Evolutionary conservation across 1,284 basidiomycete genomes (phyloP).

Genomic region (Cryptococcus deneoformans): DNA sequence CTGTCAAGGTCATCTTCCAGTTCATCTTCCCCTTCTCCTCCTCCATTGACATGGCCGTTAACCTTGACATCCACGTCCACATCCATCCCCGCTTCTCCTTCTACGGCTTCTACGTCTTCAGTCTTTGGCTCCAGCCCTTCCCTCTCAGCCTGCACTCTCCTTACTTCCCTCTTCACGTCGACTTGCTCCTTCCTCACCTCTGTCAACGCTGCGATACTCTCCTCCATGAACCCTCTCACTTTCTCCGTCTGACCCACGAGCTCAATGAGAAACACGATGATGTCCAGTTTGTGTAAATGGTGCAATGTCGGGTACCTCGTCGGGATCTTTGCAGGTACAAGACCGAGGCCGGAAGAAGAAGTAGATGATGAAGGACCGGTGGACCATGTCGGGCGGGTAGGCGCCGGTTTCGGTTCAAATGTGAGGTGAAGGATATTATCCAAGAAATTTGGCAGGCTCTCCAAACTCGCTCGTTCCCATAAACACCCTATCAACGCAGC

Average conservation of each 20-base stretch:
- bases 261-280: constrained; percentile 84
- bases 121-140: constrained; percentile 45
- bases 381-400: constrained; percentile 47
- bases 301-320: constrained; percentile 72
- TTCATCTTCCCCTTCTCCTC: constrained; percentile 23
- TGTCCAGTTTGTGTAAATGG: constrained; percentile 74
- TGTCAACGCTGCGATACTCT: constrained; percentile 82
- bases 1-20: constrained; percentile 21
- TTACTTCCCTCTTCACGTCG: constrained; percentile 84
- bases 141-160: constrained; percentile 64
- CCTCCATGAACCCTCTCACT: constrained; percentile 84
- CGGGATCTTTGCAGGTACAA: constrained; percentile 48
- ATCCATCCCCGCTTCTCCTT: neutral
- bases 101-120: constrained; percentile 56
- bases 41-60: constrained; percentile 22
- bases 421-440: constrained; percentile 71
- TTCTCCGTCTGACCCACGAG: constrained; percentile 84
- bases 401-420: constrained; percentile 55
- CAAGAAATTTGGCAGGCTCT: constrained; percentile 70
- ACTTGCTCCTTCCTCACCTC: constrained; percentile 93
- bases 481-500: constrained; percentile 79
- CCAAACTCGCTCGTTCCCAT: constrained; percentile 79
- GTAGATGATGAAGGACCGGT: constrained; percentile 31
- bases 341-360: neutral
- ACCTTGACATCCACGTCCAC: constrained; percentile 18